Evolutionary conservation across 257 asterid species (phyloP).

Genomic region (Solanum virginianum): DNA sequence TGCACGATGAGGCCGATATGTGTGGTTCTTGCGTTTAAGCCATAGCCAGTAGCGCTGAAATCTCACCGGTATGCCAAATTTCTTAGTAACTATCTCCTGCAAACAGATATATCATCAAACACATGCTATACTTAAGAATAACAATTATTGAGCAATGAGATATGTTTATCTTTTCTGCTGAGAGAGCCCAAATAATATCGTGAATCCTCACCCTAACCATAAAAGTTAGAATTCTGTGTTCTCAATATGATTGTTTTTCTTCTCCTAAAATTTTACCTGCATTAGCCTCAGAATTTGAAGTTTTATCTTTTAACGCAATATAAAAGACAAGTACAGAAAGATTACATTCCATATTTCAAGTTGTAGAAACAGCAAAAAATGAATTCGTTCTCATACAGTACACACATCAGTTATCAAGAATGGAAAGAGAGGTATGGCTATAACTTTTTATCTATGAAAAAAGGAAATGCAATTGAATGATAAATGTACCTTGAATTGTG

Average conservation of each 20-base stretch:
- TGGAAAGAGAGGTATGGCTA: no score
- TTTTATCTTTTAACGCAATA: not conserved
- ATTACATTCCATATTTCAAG: not conserved
- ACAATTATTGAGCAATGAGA: not conserved
- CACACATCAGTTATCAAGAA: no score
- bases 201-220: not conserved
- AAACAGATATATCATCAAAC: not conserved
- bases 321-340: not conserved
- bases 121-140: not conserved
- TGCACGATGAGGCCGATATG: constrained; percentile 73
- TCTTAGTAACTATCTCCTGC: constrained; percentile 75
- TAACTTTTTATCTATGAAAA: not conserved
- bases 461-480: not conserved
- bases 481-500: constrained; percentile 49
- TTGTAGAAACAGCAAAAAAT: not conserved
- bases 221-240: not conserved
- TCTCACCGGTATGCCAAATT: constrained; percentile 57
- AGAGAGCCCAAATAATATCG: not conserved
- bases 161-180: not conserved
- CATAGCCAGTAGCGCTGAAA: constrained; percentile 80
- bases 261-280: not conserved
- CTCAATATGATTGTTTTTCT: not conserved
- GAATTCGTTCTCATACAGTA: not conserved
- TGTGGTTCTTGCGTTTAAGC: constrained; percentile 80
- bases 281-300: not conserved